These are phyloP conservation scores for apple (Malus domestica) DNA, from an alignment of 306 rosid species.

Conservation along the genomic window DNA sequence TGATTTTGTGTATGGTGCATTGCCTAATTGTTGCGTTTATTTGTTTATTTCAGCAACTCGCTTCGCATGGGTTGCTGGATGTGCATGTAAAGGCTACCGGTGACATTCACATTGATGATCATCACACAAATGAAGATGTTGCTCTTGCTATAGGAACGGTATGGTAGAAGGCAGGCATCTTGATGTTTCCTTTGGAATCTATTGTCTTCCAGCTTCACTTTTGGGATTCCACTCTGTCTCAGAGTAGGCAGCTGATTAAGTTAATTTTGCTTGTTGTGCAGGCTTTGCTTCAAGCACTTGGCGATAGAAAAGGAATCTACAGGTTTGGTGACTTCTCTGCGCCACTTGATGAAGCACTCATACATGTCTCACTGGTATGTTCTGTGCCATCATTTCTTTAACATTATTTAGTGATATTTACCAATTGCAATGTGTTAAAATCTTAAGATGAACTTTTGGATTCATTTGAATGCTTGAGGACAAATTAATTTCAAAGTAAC, in stretches of 20 bases:
- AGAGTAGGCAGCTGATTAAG: background rate
- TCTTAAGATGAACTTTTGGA: background rate
- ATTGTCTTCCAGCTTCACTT: background rate
- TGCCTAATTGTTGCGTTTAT: constrained; percentile 1
- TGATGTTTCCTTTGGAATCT: constrained; percentile 1
- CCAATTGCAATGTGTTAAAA: background rate
- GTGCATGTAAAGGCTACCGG: constrained; percentile 80
- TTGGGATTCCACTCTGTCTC: background rate
- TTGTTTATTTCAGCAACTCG: constrained; percentile 58
- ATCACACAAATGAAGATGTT: constrained; percentile 90
- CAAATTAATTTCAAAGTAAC: background rate
- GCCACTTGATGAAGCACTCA: constrained; percentile 89
- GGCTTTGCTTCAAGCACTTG: constrained; percentile 90
- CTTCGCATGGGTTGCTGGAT: constrained; percentile 83
- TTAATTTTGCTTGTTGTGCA: constrained; percentile 24
- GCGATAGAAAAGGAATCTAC: constrained; percentile 88
- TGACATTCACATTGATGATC: constrained; percentile 82
- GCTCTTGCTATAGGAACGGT: constrained; percentile 95
- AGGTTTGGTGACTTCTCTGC: constrained; percentile 97
- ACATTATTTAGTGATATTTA: background rate
- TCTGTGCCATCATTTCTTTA: background rate
- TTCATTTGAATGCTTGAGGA: background rate
- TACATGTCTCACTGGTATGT: constrained; percentile 87
- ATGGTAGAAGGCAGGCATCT: constrained; percentile 13
- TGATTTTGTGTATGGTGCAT: background rate